phyloP scores from a whole-genome alignment of 306 rosid species.

The Pterocarpus macrocarpus region DNA sequence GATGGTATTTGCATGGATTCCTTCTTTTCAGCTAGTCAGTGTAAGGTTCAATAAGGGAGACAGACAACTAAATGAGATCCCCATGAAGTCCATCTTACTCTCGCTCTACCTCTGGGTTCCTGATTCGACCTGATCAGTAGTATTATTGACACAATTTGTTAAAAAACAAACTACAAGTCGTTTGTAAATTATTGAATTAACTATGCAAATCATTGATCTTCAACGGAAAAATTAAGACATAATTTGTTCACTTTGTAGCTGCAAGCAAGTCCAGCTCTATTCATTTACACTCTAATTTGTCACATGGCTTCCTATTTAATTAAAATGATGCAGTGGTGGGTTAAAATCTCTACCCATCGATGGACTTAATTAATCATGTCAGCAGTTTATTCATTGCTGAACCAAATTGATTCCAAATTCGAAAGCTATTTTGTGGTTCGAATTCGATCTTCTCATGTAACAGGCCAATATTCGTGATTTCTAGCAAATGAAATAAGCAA shows the following conservation, averaged over 20 bases:
- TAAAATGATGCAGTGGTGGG: background rate
- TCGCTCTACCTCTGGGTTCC: background rate
- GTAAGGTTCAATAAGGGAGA: background rate
- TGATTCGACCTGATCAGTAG: background rate
- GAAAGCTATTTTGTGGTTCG: conserved; percentile 14
- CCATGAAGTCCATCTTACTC: background rate
- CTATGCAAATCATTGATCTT: background rate
- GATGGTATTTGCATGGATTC: background rate
- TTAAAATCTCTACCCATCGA: conserved; percentile 16
- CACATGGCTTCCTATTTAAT: background rate
- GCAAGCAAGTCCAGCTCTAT: background rate
- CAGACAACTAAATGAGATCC: background rate
- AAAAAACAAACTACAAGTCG: background rate
- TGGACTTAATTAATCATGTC: background rate
- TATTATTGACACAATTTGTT: background rate
- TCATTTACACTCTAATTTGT: background rate
- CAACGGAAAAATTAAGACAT: background rate
- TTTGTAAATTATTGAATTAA: background rate
- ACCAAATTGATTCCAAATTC: background rate
- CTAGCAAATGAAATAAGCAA: conserved; percentile 4
- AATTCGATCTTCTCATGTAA: background rate
- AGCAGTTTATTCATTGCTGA: background rate
- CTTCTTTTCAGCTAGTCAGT: background rate
- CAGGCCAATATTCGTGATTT: background rate
- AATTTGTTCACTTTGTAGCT: background rate